Conservation (phyloP, 2,329 filamentous ascomycete genomes). For the Colletotrichum kahawae region DNA sequence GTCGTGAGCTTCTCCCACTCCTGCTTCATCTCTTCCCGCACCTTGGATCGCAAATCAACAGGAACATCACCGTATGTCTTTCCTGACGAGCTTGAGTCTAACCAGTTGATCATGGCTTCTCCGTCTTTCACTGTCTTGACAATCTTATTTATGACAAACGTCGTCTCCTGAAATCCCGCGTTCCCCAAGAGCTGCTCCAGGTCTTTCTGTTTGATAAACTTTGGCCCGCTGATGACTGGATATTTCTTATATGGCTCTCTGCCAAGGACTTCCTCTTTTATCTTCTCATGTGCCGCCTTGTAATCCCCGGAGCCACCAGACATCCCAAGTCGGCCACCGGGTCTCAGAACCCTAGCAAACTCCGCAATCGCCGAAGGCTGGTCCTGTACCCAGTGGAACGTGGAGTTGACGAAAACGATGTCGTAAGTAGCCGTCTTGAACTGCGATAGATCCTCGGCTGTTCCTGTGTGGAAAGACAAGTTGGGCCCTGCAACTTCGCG, state of each 20-base stretch:
- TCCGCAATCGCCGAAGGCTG: slow-evolving; percentile 2
- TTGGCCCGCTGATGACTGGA: not conserved
- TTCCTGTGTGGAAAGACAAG: slow-evolving; percentile 20
- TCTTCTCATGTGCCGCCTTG: not conserved
- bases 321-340: slow-evolving; percentile 2
- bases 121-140: not conserved
- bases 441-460: slow-evolving; percentile 41
- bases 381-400: slow-evolving; percentile 9
- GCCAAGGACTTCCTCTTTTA: not conserved
- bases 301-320: slow-evolving; percentile 7
- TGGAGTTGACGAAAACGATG: slow-evolving; percentile 32
- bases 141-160: not conserved
- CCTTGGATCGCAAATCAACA: not conserved
- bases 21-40: not conserved
- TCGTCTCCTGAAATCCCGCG: not conserved
- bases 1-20: slow-evolving; percentile 9
- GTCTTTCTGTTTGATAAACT: not conserved
- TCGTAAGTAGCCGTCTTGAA: slow-evolving; percentile 35
- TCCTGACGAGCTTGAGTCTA: slow-evolving; percentile 6
- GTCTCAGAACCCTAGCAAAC: slow-evolving; percentile 1
- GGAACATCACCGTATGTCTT: not conserved
- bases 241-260: not conserved
- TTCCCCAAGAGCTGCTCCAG: not conserved
- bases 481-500: not conserved
- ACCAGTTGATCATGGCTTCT: slow-evolving; percentile 4